phyloP scores from a whole-genome alignment of 306 rosid species.

The Sicyos baderoa region DNA sequence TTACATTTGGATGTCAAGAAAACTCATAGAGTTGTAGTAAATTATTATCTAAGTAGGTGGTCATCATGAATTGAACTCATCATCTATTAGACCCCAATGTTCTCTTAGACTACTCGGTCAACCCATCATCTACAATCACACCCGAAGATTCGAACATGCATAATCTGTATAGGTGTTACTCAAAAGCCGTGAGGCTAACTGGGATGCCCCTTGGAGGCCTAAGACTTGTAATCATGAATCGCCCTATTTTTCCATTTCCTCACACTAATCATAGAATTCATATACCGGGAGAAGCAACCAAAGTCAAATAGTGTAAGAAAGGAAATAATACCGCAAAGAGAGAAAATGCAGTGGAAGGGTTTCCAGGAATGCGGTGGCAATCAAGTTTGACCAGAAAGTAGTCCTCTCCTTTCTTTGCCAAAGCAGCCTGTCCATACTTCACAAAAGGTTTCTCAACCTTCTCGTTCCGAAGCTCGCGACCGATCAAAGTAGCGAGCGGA shows the following conservation, averaged over 20 bases:
- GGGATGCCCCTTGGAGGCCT: background rate
- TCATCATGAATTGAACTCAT: too few species aligned
- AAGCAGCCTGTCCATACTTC: conserved; percentile 91
- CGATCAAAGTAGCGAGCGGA: conserved; percentile 85
- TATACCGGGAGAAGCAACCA: background rate
- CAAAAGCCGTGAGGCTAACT: background rate
- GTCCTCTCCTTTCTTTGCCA: conserved; percentile 98
- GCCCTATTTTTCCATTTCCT: background rate
- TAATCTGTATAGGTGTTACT: background rate
- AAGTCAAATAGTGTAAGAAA: background rate
- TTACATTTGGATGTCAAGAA: too few species aligned
- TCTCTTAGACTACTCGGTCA: too few species aligned
- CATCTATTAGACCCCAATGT: too few species aligned
- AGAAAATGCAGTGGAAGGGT: conserved; percentile 65
- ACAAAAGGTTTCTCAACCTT: conserved; percentile 72
- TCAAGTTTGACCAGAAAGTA: conserved; percentile 75
- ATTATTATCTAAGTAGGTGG: too few species aligned
- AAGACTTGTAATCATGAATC: background rate
- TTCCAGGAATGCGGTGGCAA: conserved; percentile 64
- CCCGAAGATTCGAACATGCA: background rate
- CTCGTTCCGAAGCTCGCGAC: conserved; percentile 77
- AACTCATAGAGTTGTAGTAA: too few species aligned
- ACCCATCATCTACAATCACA: background rate
- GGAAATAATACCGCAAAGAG: conserved; percentile 70
- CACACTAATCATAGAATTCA: background rate